Evolutionary conservation across 257 asterid species (phyloP), one percentile per base, ranked within the genome.

Genomic region (Nicotiana sylvestris): DNA sequence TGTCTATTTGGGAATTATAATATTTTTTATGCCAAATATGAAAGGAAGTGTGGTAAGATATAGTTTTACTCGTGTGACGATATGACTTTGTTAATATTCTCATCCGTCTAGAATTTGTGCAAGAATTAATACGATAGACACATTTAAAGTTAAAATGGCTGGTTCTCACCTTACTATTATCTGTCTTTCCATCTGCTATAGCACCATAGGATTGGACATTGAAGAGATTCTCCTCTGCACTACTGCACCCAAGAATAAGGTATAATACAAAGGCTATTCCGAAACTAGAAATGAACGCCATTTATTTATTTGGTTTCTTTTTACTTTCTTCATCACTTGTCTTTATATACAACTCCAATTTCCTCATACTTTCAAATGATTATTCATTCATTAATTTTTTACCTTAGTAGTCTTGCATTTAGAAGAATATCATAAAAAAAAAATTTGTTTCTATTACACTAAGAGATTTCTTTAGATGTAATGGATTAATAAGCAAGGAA

Each of bases 111-210:
- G 67, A 18, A 27, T 17, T 17, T 17, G 29, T 61, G 67, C 9
- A 61, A 27, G 37, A 65, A 21, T 25, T 4, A 6, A 29, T 25
- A 25, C 29, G 70, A n/a, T 30, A 17, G 18, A 9, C 39, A 18
- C 16, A 17, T 17, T 9, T 3, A 67, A 33, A 35, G 13, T 13
- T 17, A 33, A 67, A 9, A 9, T 9, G 17, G 37, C 5, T 18
- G 30, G 9, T 4, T 30, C 67, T 17, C 67, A 77, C 81, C 55
- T 32, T 10, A 27, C 49, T 77, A 60, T 77, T 33, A 51, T 77
- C 81, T 11, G 81, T 56, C 5, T 17, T 21, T 77, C 81, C 81
- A 77, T 56, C 68, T 18, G 68, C 66, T 56, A 15, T 77, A 18
- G 81, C 81, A 56, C 81, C 81, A 27, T 77, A 56, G 9, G 81